Conservation (phyloP, 148 eudicot genomes). For the Rheum nobile region DNA sequence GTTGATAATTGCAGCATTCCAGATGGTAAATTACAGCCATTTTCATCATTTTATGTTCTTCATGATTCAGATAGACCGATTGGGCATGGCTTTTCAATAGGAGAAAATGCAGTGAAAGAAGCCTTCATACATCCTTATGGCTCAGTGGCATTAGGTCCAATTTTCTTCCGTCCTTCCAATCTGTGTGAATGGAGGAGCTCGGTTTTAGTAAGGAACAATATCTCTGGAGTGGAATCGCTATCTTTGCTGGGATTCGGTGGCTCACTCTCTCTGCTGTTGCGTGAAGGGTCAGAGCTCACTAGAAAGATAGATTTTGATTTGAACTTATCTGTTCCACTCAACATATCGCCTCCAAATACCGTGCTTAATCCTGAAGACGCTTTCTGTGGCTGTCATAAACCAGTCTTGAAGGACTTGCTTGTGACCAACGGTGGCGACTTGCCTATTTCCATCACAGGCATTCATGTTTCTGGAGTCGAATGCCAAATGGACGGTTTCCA, state of each 20-base stretch:
- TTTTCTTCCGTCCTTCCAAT: slow-evolving; percentile 64
- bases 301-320: slow-evolving; percentile 51
- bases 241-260: slow-evolving; percentile 71
- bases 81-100: slow-evolving; percentile 54
- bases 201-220: slow-evolving; percentile 68
- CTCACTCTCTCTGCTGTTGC: slow-evolving; percentile 43
- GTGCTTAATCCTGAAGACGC: slow-evolving; percentile 14
- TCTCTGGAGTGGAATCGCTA: slow-evolving; percentile 78
- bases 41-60: slow-evolving; percentile 31
- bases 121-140: slow-evolving; percentile 60
- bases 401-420: slow-evolving; percentile 41
- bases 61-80: slow-evolving; percentile 27
- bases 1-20: slow-evolving; percentile 37
- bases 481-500: slow-evolving; percentile 71
- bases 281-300: slow-evolving; percentile 41
- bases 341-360: slow-evolving; percentile 25
- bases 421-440: slow-evolving; percentile 69
- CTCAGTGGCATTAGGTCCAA: slow-evolving; percentile 56
- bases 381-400: slow-evolving; percentile 28
- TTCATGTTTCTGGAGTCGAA: slow-evolving; percentile 59
- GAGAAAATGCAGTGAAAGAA: slow-evolving; percentile 43
- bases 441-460: slow-evolving; percentile 38
- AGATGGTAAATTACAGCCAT: slow-evolving; percentile 31
- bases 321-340: slow-evolving; percentile 24
- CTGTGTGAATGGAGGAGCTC: slow-evolving; percentile 81